Evolutionary conservation across 2,329 filamentous ascomycete genomes (phyloP), one percentile per base, ranked within the genome.

Genomic region (Monilinia fructigena): DNA sequence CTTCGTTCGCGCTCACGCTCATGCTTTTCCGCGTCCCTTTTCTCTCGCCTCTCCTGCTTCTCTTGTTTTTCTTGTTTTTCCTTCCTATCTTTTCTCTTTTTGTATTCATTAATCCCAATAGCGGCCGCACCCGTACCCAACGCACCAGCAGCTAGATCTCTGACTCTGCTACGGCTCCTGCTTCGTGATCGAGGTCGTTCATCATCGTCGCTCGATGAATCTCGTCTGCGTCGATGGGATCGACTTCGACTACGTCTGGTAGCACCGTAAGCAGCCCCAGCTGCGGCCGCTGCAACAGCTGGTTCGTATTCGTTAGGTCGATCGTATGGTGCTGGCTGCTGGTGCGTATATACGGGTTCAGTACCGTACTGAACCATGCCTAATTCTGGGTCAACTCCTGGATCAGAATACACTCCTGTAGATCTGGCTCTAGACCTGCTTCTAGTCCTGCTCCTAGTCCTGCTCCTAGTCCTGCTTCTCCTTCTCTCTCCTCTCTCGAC

Each of bases 361-460:
- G 79, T 81, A 72, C 86, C 86, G 80, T 89, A 89, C 77, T 88
- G 84, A 82, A 89, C 85, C 82, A 88, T 82, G 79, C 85, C 86
- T 86, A 88, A 80, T 79, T 87, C 85, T 80, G 82, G 82, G 85
- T 88, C 85, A 87, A 74, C 70, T 70, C 78, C 78, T 75, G 79
- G 78, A 76, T 82, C 81, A 73, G 81, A 81, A 78, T 81, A 78
- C 73, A 75, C 76, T 75, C 76, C 77, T 67, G 73, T 73, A 71
- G 84, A 85, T 78, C 81, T 83, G 79, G 81, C 83, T 76, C 82
- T 80, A 63, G 77, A 79, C 71, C 73, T 67, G 64, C 73, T 75
- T 76, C 69, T 76, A 65, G 64, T 48, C 48, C 74, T 77, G 54
- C 66, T 68, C 58, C 69, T 68, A 31, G 55, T 52, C 40, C 74